A percentile compares a stretch with the other conserved stretches of the same genome.
Evolutionary conservation across 2,329 filamentous ascomycete species (phyloP).

Genomic region (Penicillium sclerotigenum): DNA sequence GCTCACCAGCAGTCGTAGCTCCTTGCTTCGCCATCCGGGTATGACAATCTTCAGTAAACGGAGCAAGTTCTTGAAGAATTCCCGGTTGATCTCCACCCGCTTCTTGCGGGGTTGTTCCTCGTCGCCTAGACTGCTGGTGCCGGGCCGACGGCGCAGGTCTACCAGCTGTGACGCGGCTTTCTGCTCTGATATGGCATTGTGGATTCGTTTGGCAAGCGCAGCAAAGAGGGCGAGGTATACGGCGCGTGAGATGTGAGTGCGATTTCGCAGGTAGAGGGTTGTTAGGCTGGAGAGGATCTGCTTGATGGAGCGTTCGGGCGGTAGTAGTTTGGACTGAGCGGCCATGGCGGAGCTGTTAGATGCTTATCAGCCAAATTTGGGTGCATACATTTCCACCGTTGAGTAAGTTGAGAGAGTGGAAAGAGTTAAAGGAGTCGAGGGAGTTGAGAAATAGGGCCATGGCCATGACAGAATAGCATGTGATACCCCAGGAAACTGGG

Average conservation of each 20-base stretch:
- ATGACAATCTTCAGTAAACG: slow-evolving; percentile 81
- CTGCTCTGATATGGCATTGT: slow-evolving; percentile 87
- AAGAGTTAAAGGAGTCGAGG: not conserved
- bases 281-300: slow-evolving; percentile 65
- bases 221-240: slow-evolving; percentile 80
- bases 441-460: not conserved
- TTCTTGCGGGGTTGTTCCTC: slow-evolving; percentile 59
- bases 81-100: slow-evolving; percentile 80
- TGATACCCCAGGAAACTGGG: slow-evolving; percentile 25
- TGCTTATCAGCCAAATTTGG: slow-evolving; percentile 20
- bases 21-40: slow-evolving; percentile 84
- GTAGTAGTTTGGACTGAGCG: slow-evolving; percentile 68
- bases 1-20: slow-evolving; percentile 78
- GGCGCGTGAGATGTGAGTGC: slow-evolving; percentile 75
- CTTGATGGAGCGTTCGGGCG: slow-evolving; percentile 63
- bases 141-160: slow-evolving; percentile 54
- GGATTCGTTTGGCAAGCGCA: slow-evolving; percentile 79
- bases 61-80: slow-evolving; percentile 75
- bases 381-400: slow-evolving; percentile 18
- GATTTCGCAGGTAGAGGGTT: slow-evolving; percentile 71
- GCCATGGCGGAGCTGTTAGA: slow-evolving; percentile 55
- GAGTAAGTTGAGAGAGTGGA: not conserved
- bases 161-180: slow-evolving; percentile 77
- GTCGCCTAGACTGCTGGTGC: slow-evolving; percentile 40
- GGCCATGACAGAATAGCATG: slow-evolving; percentile 19